Conservation (phyloP, 1,284 basidiomycete genomes). For the Ganoderma leucocontextum region DNA sequence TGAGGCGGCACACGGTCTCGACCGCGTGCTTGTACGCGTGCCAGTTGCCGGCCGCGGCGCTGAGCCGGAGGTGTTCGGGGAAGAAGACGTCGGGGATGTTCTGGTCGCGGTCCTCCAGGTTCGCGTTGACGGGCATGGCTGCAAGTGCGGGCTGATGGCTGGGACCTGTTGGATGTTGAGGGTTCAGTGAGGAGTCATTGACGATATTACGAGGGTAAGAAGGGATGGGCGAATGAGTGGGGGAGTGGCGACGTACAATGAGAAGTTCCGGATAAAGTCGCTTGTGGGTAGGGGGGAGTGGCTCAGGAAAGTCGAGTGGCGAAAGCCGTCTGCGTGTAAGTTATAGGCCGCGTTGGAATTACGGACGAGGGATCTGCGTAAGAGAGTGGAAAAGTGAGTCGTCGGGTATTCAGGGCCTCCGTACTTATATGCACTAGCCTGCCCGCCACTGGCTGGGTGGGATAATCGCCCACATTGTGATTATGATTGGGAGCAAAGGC, state of each 20-base stretch:
- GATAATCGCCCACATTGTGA: neutral
- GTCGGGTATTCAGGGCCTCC: neutral
- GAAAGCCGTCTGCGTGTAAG: neutral
- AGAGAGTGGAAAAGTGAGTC: neutral
- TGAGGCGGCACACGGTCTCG: slow-evolving; percentile 22
- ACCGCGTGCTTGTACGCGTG: slow-evolving; percentile 27
- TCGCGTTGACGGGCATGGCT: neutral
- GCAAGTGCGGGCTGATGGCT: neutral
- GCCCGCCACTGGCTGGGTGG: neutral
- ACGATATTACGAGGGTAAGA: neutral
- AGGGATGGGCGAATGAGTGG: neutral
- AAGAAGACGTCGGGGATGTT: slow-evolving; percentile 21
- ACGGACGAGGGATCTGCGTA: neutral
- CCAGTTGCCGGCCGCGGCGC: slow-evolving; percentile 16
- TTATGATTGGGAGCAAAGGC: neutral
- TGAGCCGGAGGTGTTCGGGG: slow-evolving; percentile 22
- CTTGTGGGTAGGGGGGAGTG: neutral
- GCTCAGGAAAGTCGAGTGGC: neutral
- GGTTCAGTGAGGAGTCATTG: neutral
- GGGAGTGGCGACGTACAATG: neutral
- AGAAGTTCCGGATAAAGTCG: neutral
- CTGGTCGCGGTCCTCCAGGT: neutral
- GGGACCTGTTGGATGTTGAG: neutral
- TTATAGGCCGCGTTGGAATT: neutral
- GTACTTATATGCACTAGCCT: neutral